Base-by-base conservation (phyloP, 108 stramenopile species). In the Craspedostauros australis region DNA sequence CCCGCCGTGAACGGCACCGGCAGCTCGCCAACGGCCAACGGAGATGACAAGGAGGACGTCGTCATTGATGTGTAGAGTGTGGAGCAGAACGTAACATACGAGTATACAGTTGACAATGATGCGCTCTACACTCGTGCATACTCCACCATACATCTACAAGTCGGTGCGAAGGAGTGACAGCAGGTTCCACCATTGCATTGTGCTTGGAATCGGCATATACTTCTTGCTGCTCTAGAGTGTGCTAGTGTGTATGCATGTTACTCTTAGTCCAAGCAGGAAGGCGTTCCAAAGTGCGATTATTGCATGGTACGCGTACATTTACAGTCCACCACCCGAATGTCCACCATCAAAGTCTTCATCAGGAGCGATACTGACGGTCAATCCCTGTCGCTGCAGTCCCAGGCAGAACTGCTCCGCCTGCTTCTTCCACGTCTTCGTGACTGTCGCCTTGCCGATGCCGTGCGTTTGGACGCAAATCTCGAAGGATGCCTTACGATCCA, bases 331-430 rank as follows among this genome's bases (percentile, higher is more conserved):
- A 19, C 78, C 86, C 5, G 66, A 72, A n/a, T 79, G 76, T 8
- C 79, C 82, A 40, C 80, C 86, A 31, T 89, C 74, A 49, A 93
- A 93, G 31, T 93, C 89, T 21, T 60, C 44, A 50, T 94, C 91
- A 4, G 95, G 95, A 11, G 93, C 79, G 62, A 96, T 95, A 58
- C 89, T 91, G 27, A 88, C 90, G 23, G 95, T 96, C 8, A 96
- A 70, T 27, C 95, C 95, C 54, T 85, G 83, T 39, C 88, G 63
- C 62, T 94, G 88, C 67, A 91, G 60, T 33, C 85, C 87, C 56
- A 94, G 36, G 55, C 88, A 91, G 45, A 77, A 89, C 55, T 89
- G 80, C 80, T 91, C 86, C 28, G 93, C 91, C 59, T 93, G 82
- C 23, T 79, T 70, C 69, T 94, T 96, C 89, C 91, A 94, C 46